Evolutionary conservation across 495 filamentous ascomycete species (phyloP), one percentile per base, ranked within the genome.

Genomic region (Podospora appendiculata): DNA sequence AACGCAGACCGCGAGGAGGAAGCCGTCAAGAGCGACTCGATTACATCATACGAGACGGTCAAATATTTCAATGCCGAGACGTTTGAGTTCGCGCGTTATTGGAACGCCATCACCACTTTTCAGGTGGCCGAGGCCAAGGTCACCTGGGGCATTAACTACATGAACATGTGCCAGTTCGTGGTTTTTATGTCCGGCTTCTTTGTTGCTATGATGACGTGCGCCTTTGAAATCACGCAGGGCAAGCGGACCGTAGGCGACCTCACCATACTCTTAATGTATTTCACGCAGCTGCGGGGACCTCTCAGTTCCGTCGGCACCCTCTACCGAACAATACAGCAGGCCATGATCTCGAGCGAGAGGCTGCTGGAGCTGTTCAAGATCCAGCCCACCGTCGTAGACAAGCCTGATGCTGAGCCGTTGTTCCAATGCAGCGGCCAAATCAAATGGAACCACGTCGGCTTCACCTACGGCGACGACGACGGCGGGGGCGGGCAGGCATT

Each of bases 301-400:
- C 77, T 98, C 58, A 96, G 96, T 68, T 98, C 94, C 77, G 95
- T 96, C 66, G 91, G 92, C 35, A 92, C 92, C 0, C 96, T 95
- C 69, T 96, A 96, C 66, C 80, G 90, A 33, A 89, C 87, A 55
- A 90, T 95, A 32, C 91, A 95, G 67, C 89, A 88, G 19, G 86
- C 88, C 41, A 81, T 96, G 83, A 95, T 96, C 62, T 94, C 93
- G 57, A 88, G 88, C 1, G 91, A 96, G 69, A 82, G 91, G 3
- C 82, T 96, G 73, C 72, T 96, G 44, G 91, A 96, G 59, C 71
- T 96, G 38, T 96, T 96, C 74, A 90, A 92, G 47, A 80, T 88
- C 56, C 90, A 90, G 9, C 92, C 89, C 0, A 62, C 87, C 84
- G 89, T 96, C 43, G 76, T 88, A 4, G 89, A 95, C 62, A 76